Evolutionary conservation across 106 monocot species (phyloP), one percentile per base, ranked within the genome.

Genomic region (Platanthera guangdongensis): DNA sequence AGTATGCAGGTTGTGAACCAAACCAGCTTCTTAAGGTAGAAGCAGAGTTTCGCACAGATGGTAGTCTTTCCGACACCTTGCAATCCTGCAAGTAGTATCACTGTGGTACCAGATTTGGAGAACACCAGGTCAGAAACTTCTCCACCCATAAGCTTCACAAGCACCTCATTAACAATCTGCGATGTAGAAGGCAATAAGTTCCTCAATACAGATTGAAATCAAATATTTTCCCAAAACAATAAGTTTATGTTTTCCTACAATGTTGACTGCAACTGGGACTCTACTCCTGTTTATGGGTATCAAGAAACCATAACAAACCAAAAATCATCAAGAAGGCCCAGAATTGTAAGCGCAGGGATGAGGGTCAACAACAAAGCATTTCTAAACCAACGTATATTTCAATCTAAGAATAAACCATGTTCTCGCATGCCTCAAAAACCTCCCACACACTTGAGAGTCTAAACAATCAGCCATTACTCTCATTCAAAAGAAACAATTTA

Each of bases 51-150:
- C 78, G 88, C 91, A 78, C 91, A 91, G 82, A 96, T 93, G 48
- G 96, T 93, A 54, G 96, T 96, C 81, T 96, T 96, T 53, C 96
- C 96, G 83, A 96, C 96, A 80, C 96, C 96, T 86, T 96, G 96
- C 16, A 96, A 76, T 16, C 96, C 96, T n/a, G 96, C 93, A 50
- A 96, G 82, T 50, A 96, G 81, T 68, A 96, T 92, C 51, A 93
- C 96, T 3, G 96, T 96, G 2, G 96, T 88, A 59, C 96, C 89
- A 39, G 93, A 86, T 51, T 93, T 91, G 57, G 93, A 84, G 84
- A 93, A 96, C 16, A 84, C 91, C 22, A 96, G 74, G 14, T 96
- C 96, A 46, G 93, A 86, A 25, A 93, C 86, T 79, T 89, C 93
- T 78, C 93, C 91, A 74, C 96, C 96, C 96, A 96, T 96, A 74